Base-by-base conservation (phyloP, 2,329 filamentous ascomycete genomes). In the Ilyonectria robusta region DNA sequence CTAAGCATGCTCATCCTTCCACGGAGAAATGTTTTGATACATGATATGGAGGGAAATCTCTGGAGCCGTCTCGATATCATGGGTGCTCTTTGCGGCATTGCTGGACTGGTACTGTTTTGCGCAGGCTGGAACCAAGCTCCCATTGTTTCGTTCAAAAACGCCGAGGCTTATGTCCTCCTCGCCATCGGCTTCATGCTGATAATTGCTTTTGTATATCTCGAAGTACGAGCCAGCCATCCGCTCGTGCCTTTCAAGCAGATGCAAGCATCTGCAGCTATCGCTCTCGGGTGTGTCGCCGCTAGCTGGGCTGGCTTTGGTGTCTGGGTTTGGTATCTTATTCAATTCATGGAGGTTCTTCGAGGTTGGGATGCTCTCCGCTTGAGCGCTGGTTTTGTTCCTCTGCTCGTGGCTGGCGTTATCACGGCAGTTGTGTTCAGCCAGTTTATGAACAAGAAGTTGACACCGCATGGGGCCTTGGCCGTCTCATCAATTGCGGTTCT, bases 281-380 rank as follows among this genome's bases (percentile, higher is more conserved):
- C 67, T 6, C 55, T 76, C 35, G 69, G 69, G 9, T 76, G 74
- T 19, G 54, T 66, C 4, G 59, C 66, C 44, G 60, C 70, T 10
- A 68, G 61, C 40, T 76, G 67, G 63, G 73, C 67, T 15, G 68
- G 69, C 7, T 76, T 76, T 58, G 72, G 67, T 3, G 58, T 76
- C 4, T 76, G 75, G 75, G 53, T 70, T 17, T 76, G 75, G 74
- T 75, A 76, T 57, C 68, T 73, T 23, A 59, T 68, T 23, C 74
- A 72, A 33, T 69, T 76, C n/a, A 51, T 76, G 5, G 70, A 74
- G 51, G 67, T 68, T 11, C 6, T 76, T 13, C 69, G 75, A 54
- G 71, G 59, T 26, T 76, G 75, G 75, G 64, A 40, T 7, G 55
- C 72, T 15, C 61, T 76, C 3, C 65, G 65, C 4, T 44, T 69